Percentiles rank a stretch among this genome's conserved stretches.
Evolutionary conservation across 2,329 filamentous ascomycete genomes (phyloP).

Genomic region (Talaromyces pinophilus): DNA sequence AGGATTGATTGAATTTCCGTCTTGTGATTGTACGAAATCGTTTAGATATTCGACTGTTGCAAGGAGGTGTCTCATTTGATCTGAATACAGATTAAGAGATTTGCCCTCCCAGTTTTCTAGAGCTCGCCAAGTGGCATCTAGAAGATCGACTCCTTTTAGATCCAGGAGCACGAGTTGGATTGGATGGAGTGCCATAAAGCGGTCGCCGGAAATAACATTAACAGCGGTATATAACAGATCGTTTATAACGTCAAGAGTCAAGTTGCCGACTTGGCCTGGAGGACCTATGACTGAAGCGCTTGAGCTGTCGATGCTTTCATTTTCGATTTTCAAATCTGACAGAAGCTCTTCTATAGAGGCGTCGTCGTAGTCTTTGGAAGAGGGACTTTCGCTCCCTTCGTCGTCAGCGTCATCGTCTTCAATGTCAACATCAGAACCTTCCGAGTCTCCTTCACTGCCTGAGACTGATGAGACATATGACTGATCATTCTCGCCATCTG

Average conservation of each 20-base stretch:
- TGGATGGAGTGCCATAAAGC: neutral
- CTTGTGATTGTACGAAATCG: neutral
- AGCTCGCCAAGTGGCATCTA: constrained; percentile 20
- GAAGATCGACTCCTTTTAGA: constrained; percentile 12
- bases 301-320: neutral
- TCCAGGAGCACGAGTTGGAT: neutral
- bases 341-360: neutral
- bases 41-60: neutral
- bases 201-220: constrained; percentile 10
- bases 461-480: constrained; percentile 1
- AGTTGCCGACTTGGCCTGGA: constrained; percentile 8
- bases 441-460: constrained; percentile 2
- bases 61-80: neutral
- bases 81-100: neutral
- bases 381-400: constrained; percentile 4
- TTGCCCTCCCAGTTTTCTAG: constrained; percentile 13
- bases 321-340: neutral
- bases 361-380: neutral
- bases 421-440: neutral
- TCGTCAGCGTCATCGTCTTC: constrained; percentile 15
- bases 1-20: neutral
- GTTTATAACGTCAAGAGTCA: constrained; percentile 8
- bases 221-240: constrained; percentile 6
- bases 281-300: neutral
- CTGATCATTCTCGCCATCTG: constrained; percentile 2